Evolutionary conservation across 2,329 filamentous ascomycete genomes (phyloP).

Genomic region (Blastomyces silverae): DNA sequence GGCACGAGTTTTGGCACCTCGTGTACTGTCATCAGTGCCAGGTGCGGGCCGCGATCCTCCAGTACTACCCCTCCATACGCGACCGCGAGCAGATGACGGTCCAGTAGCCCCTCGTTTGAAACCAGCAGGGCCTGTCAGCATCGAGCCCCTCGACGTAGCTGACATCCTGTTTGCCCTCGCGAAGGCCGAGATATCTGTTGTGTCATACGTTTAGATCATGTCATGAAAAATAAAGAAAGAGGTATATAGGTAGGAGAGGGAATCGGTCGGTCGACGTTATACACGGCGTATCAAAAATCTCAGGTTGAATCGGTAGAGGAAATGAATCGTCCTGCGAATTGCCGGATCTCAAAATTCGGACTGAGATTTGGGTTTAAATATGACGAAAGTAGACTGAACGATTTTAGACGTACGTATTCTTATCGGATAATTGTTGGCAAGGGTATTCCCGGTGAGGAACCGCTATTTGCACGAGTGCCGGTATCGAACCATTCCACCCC

Average conservation of each 20-base stretch:
- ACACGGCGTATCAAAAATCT: neutral
- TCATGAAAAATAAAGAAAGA: neutral
- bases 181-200: constrained; percentile 7
- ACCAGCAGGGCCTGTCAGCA: constrained; percentile 7
- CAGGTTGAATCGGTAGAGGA: neutral
- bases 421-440: neutral
- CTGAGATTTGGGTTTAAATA: neutral
- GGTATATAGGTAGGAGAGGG: neutral
- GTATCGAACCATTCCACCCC: neutral
- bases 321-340: neutral
- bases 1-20: constrained; percentile 8
- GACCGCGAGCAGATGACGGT: constrained; percentile 13
- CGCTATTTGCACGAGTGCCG: neutral
- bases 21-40: constrained; percentile 10
- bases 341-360: neutral
- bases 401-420: constrained; percentile 1
- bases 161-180: constrained; percentile 9
- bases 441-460: neutral
- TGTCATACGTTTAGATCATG: constrained; percentile 14
- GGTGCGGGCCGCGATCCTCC: constrained; percentile 9
- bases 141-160: constrained; percentile 1
- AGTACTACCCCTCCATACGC: constrained; percentile 9
- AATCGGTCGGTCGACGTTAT: neutral
- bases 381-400: neutral
- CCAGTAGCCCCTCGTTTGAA: constrained; percentile 15